Conservation (phyloP, 164 flowering plant species). For the Magnolia officinalis region DNA sequence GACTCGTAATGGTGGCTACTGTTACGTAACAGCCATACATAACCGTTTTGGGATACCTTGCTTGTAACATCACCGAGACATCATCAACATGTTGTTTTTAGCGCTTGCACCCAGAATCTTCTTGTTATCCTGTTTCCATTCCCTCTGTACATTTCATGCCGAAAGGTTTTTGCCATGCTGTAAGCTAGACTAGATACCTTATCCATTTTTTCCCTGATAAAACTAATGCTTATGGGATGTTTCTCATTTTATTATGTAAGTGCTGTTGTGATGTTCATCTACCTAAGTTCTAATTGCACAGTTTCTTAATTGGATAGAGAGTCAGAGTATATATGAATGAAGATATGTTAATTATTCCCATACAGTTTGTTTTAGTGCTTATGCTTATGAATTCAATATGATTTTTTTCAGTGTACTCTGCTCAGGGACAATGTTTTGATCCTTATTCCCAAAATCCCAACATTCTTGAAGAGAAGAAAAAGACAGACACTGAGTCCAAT, state of each 20-base stretch:
- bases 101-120: too few relatives aligned
- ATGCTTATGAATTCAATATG: slow-evolving; percentile 72
- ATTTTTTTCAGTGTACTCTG: slow-evolving; percentile 76
- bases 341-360: neutral
- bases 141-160: neutral
- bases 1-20: too few relatives aligned
- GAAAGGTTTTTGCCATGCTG: neutral
- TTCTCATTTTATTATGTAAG: neutral
- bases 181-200: neutral
- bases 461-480: slow-evolving; percentile 5
- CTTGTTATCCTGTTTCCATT: neutral
- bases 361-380: neutral
- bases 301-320: neutral
- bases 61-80: too few relatives aligned
- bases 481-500: slow-evolving; percentile 12
- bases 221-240: neutral
- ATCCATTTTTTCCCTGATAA: neutral
- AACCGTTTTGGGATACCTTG: too few relatives aligned
- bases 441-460: neutral
- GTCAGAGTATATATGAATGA: neutral
- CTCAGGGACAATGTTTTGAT: slow-evolving; percentile 74
- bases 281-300: neutral
- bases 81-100: too few relatives aligned
- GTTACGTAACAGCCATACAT: too few relatives aligned
- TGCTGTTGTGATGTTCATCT: neutral